Evolutionary conservation across 768 basidiomycete species (phyloP).

Genomic region (Pulveroboletus sp.): DNA sequence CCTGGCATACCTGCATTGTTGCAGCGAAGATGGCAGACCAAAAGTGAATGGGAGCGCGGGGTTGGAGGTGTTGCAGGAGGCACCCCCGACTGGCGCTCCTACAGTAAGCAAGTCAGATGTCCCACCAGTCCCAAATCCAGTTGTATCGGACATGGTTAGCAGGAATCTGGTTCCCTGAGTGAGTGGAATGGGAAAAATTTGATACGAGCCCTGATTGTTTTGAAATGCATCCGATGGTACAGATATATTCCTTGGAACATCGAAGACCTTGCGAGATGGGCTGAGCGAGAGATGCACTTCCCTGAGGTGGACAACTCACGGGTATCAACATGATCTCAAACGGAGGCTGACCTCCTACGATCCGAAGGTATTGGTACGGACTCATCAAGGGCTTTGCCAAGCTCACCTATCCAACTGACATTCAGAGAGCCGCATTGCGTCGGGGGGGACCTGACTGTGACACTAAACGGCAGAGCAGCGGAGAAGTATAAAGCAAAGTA

Average conservation of each 20-base stretch:
- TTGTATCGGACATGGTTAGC: constrained; percentile 66
- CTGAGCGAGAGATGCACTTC: constrained; percentile 1
- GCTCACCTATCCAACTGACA: constrained; percentile 59
- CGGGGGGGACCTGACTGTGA: constrained; percentile 43
- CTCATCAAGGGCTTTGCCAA: neutral
- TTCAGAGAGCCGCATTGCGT: constrained; percentile 59
- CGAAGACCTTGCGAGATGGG: constrained; percentile 41
- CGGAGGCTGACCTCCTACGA: constrained; percentile 54
- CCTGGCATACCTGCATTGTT: constrained; percentile 54
- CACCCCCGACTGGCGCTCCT: constrained; percentile 37
- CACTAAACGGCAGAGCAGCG: constrained; percentile 36
- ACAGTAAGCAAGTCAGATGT: constrained; percentile 46
- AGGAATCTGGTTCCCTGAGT: constrained; percentile 39
- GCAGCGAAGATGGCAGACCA: constrained; percentile 45
- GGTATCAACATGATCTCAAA: constrained; percentile 48
- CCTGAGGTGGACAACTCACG: constrained; percentile 31
- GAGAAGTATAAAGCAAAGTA: constrained; percentile 20
- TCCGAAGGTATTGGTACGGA: neutral
- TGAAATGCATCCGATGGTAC: constrained; percentile 53
- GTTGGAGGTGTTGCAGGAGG: constrained; percentile 45
- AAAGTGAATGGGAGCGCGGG: constrained; percentile 45
- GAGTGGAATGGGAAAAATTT: constrained; percentile 41
- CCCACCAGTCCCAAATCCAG: constrained; percentile 66
- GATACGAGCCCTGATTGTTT: constrained; percentile 51
- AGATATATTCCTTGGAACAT: constrained; percentile 47